Evolutionary conservation across 306 rosid genomes (phyloP).

Genomic region (Calophaca sinica): DNA sequence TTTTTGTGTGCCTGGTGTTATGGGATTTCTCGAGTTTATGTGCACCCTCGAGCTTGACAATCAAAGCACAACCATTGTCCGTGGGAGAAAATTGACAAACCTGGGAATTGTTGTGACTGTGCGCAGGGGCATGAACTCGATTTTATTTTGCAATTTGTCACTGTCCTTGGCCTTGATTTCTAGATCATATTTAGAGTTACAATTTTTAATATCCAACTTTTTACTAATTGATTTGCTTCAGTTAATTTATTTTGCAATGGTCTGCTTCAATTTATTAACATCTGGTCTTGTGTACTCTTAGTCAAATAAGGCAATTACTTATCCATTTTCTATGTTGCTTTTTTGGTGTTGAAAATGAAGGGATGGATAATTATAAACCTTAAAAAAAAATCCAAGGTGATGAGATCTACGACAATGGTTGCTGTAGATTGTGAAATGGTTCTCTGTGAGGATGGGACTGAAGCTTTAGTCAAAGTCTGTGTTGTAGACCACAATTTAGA

Average conservation of each 20-base stretch:
- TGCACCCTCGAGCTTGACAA: no score
- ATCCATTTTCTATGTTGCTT: conserved; percentile 26
- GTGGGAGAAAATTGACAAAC: background rate
- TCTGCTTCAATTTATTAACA: conserved; percentile 30
- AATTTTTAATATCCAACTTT: conserved; percentile 25
- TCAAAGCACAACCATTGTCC: background rate
- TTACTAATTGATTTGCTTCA: conserved; percentile 5
- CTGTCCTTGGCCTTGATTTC: conserved; percentile 12
- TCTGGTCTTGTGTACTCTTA: background rate
- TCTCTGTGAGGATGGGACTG: conserved; percentile 86
- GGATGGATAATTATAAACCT: conserved; percentile 75
- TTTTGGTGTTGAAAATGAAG: conserved; percentile 58
- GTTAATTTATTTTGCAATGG: conserved; percentile 3
- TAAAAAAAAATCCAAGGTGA: conserved; percentile 54
- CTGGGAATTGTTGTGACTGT: conserved; percentile 3
- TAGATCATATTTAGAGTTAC: conserved; percentile 9
- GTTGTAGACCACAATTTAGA: conserved; percentile 75
- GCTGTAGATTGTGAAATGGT: conserved; percentile 99
- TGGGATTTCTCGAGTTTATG: no score
- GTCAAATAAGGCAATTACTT: conserved; percentile 27
- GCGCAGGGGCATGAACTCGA: background rate
- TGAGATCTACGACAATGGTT: conserved; percentile 62
- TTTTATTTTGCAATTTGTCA: conserved; percentile 16
- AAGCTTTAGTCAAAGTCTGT: conserved; percentile 83
- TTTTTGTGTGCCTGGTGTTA: no score